phyloP scores from a whole-genome alignment of 352 stramenopile species.

The Globisporangium nunn region DNA sequence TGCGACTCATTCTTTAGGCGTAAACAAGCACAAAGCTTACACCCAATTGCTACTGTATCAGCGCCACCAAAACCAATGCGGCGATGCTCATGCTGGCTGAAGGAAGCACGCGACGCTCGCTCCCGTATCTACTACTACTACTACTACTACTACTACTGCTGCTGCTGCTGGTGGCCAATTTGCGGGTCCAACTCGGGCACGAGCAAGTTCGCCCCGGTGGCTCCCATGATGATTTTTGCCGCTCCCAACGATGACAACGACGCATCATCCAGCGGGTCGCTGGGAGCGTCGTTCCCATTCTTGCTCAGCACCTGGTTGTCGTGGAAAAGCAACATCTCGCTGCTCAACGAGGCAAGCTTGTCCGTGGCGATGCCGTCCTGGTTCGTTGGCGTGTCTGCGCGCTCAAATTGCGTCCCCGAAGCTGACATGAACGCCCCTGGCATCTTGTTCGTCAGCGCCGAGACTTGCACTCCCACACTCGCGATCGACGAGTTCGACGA shows the following conservation, averaged over 20 bases:
- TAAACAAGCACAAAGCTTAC: too few species aligned
- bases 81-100: too few species aligned
- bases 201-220: neutral
- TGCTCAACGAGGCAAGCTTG: constrained; percentile 4
- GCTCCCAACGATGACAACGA: too few species aligned
- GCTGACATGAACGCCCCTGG: constrained; percentile 6
- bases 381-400: constrained; percentile 2
- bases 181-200: constrained; percentile 1
- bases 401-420: constrained; percentile 1
- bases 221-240: neutral
- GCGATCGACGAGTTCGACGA: constrained; percentile 14
- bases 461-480: constrained; percentile 11
- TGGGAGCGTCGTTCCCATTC: constrained; percentile 3
- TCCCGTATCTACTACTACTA: neutral
- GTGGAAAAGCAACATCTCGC: constrained; percentile 10
- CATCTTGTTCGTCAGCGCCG: constrained; percentile 8
- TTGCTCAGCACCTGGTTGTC: constrained; percentile 2
- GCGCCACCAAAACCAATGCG: too few species aligned
- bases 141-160: too few species aligned
- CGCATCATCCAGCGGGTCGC: neutral
- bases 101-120: too few species aligned
- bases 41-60: too few species aligned
- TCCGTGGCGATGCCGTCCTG: constrained; percentile 2
- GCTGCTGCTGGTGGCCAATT: neutral
- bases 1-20: too few species aligned